Percentiles rank a stretch among this genome's conserved stretches.
phyloP scores from a whole-genome alignment of 2,329 filamentous ascomycete species.

The Xenosphaeropsis pyriputrescens region DNA sequence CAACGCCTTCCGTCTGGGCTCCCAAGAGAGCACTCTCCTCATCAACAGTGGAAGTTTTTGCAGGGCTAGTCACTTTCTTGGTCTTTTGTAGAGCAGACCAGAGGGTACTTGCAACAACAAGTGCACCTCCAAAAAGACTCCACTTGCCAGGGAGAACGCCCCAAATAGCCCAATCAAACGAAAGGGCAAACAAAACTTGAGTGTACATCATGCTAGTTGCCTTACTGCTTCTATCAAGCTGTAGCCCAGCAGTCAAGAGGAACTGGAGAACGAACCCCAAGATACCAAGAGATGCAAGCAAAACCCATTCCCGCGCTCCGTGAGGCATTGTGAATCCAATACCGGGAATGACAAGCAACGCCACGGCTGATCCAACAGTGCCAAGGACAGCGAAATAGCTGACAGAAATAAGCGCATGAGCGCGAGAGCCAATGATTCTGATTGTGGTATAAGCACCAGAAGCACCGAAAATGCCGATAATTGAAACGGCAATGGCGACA shows the following conservation, averaged over 20 bases:
- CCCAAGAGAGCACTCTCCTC: slow-evolving; percentile 16
- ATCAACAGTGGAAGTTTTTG: slow-evolving; percentile 5
- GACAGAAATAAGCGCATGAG: slow-evolving; percentile 73
- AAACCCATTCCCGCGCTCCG: slow-evolving; percentile 34
- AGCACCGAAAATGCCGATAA: slow-evolving; percentile 65
- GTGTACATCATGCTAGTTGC: slow-evolving; percentile 52
- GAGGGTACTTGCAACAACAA: slow-evolving; percentile 15
- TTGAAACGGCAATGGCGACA: slow-evolving; percentile 52
- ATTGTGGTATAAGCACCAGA: slow-evolving; percentile 63
- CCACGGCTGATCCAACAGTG: slow-evolving; percentile 47
- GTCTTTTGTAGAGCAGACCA: slow-evolving; percentile 15
- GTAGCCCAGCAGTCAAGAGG: slow-evolving; percentile 63
- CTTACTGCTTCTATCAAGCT: slow-evolving; percentile 18
- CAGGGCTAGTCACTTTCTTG: background rate
- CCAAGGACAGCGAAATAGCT: slow-evolving; percentile 69
- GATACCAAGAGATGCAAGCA: slow-evolving; percentile 54
- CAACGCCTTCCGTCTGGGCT: slow-evolving; percentile 4
- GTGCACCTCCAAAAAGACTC: slow-evolving; percentile 14
- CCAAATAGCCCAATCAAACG: slow-evolving; percentile 17
- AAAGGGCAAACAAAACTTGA: slow-evolving; percentile 50
- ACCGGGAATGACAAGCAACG: slow-evolving; percentile 26
- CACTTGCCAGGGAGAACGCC: slow-evolving; percentile 13
- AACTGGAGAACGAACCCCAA: slow-evolving; percentile 79
- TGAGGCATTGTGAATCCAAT: slow-evolving; percentile 29
- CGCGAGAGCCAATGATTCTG: slow-evolving; percentile 64